These are phyloP conservation scores for Lagenidium sp. DNA, from an alignment of 352 stramenopile species.

Conservation along the genomic window DNA sequence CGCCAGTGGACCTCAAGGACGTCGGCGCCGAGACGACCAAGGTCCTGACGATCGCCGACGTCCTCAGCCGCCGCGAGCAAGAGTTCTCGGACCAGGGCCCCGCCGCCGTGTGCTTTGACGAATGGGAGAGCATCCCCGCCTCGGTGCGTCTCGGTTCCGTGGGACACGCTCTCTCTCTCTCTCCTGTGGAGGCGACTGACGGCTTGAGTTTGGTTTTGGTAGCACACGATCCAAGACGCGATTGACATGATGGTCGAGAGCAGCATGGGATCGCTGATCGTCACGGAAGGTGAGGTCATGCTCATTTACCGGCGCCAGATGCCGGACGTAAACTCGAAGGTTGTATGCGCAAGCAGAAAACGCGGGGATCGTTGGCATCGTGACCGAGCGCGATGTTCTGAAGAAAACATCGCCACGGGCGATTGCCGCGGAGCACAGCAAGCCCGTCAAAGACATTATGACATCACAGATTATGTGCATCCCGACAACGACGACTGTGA, in stretches of 20 bases:
- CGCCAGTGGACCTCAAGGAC: constrained; percentile 30
- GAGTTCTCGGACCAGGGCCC: constrained; percentile 29
- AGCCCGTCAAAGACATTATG: constrained; percentile 73
- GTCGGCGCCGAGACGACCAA: constrained; percentile 55
- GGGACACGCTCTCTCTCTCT: too few relatives aligned
- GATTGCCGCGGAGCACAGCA: constrained; percentile 31
- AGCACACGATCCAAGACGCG: constrained; percentile 73
- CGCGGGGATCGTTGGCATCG: constrained; percentile 68
- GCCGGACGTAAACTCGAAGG: neutral
- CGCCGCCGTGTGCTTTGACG: constrained; percentile 30
- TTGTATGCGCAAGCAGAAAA: constrained; percentile 24
- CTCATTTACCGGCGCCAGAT: too few relatives aligned
- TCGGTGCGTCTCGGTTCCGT: constrained; percentile 20
- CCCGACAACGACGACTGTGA: constrained; percentile 64
- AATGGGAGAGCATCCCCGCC: constrained; percentile 67
- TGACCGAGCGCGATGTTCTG: constrained; percentile 76
- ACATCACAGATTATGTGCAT: constrained; percentile 84
- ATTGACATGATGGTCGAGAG: constrained; percentile 70
- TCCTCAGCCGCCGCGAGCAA: constrained; percentile 46
- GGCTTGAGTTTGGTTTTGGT: constrained; percentile 4
- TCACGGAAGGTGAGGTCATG: constrained; percentile 64
- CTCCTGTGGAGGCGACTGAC: neutral
- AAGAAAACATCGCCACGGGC: constrained; percentile 60
- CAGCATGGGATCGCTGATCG: constrained; percentile 75
- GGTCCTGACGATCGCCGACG: constrained; percentile 64